A percentile compares a stretch with the other conserved stretches of the same genome.
Conservation (phyloP, 371 early-diverging fungal genomes). For the Mucor mucedo region DNA sequence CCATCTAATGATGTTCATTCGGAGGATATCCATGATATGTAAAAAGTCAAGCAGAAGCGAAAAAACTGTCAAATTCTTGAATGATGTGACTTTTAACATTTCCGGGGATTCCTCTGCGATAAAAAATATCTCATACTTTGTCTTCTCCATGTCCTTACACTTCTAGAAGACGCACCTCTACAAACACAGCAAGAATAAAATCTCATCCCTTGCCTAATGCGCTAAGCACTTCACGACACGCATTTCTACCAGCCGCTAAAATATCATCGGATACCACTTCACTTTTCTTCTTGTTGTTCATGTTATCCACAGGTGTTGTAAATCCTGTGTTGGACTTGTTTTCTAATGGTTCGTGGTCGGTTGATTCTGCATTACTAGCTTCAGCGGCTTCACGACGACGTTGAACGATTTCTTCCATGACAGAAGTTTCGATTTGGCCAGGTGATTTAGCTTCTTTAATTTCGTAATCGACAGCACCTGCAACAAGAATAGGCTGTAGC, state of each 20-base stretch:
- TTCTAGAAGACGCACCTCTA: too few relatives aligned
- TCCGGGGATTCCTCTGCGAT: too few relatives aligned
- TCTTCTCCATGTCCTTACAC: too few relatives aligned
- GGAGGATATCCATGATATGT: too few relatives aligned
- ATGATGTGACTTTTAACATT: too few relatives aligned
- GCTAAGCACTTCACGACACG: constrained; percentile 61
- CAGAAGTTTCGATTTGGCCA: constrained; percentile 61
- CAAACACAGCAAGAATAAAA: constrained; percentile 49
- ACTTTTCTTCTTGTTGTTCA: not conserved
- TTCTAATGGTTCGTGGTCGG: not conserved
- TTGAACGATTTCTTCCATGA: constrained; percentile 59
- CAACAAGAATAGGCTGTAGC: constrained; percentile 72
- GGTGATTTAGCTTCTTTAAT: constrained; percentile 59
- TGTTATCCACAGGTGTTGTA: constrained; percentile 5
- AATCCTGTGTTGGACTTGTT: constrained; percentile 15
- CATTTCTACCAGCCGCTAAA: constrained; percentile 64
- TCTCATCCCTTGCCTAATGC: constrained; percentile 67
- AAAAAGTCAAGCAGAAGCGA: too few relatives aligned
- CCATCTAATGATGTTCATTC: too few relatives aligned
- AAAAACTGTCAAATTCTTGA: too few relatives aligned
- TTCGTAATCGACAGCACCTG: constrained; percentile 74
- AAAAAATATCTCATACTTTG: too few relatives aligned
- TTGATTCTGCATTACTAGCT: not conserved
- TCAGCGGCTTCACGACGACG: constrained; percentile 49
- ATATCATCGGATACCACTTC: constrained; percentile 50